Evolutionary conservation across 2,329 filamentous ascomycete species (phyloP).

Genomic region (Ramularia endophylla): DNA sequence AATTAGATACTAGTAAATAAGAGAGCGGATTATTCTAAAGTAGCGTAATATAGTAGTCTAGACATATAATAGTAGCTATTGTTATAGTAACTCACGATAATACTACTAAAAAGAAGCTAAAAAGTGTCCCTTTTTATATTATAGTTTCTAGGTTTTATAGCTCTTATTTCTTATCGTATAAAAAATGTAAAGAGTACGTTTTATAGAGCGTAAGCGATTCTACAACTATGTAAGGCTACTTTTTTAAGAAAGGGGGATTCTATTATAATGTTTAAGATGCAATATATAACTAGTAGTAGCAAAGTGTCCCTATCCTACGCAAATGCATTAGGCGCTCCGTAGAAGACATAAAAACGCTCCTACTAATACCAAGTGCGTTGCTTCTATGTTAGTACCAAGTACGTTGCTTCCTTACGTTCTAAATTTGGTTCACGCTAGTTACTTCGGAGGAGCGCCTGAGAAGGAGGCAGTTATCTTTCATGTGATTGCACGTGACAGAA

Average conservation of each 20-base stretch:
- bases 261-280: background rate
- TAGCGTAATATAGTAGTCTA: background rate
- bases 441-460: background rate
- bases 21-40: too few relatives aligned
- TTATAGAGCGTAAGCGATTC: background rate
- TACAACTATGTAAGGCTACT: background rate
- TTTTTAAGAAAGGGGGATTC: background rate
- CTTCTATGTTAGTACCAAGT: too few relatives aligned
- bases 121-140: too few relatives aligned
- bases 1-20: too few relatives aligned
- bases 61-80: background rate
- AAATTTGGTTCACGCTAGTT: too few relatives aligned
- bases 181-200: too few relatives aligned
- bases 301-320: background rate
- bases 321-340: constrained; percentile 1
- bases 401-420: too few relatives aligned
- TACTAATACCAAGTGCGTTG: too few relatives aligned
- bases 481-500: too few relatives aligned
- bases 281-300: background rate
- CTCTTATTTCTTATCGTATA: too few relatives aligned
- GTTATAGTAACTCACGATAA: background rate
- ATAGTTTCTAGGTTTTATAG: too few relatives aligned
- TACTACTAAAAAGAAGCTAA: too few relatives aligned
- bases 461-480: background rate
- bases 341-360: background rate